phyloP scores from a whole-genome alignment of 2,329 filamentous ascomycete species.

The Exophiala oligosperma region DNA sequence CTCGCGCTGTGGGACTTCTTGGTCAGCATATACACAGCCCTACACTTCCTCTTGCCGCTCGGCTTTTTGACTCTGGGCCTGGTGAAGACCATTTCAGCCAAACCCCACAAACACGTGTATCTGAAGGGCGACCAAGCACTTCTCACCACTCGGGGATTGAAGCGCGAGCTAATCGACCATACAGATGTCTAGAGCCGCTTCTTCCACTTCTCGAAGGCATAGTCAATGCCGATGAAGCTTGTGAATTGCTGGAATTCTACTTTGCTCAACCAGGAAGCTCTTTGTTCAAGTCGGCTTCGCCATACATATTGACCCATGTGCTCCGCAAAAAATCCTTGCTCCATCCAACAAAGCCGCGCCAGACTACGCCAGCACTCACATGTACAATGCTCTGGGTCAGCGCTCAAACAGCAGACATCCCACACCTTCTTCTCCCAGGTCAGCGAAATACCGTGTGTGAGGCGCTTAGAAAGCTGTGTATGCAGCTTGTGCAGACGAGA shows the following conservation, averaged over 20 bases:
- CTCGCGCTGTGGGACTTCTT: no score
- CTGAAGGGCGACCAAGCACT: no score
- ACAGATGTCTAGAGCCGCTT: conserved; percentile 26
- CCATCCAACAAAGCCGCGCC: not conserved
- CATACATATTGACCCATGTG: not conserved
- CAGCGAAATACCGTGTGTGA: no score
- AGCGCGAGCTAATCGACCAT: not conserved
- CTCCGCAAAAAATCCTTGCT: not conserved
- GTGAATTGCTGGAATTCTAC: conserved; percentile 50
- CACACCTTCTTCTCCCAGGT: not conserved
- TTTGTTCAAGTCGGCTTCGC: not conserved
- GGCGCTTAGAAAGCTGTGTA: not conserved
- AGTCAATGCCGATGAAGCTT: conserved; percentile 41
- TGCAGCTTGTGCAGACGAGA: not conserved
- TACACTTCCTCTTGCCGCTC: no score
- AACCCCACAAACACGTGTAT: no score
- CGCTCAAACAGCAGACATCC: not conserved
- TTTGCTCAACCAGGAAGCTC: conserved; percentile 29
- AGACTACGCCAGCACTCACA: not conserved
- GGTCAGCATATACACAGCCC: no score
- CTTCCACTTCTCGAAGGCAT: conserved; percentile 42
- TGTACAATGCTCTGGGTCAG: not conserved
- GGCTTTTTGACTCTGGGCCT: no score
- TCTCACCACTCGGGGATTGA: no score
- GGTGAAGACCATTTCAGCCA: no score